A percentile compares a stretch with the other conserved stretches of the same genome.
Evolutionary conservation across 2,329 filamentous ascomycete genomes (phyloP).

Genomic region (Xylariaceae sp.): DNA sequence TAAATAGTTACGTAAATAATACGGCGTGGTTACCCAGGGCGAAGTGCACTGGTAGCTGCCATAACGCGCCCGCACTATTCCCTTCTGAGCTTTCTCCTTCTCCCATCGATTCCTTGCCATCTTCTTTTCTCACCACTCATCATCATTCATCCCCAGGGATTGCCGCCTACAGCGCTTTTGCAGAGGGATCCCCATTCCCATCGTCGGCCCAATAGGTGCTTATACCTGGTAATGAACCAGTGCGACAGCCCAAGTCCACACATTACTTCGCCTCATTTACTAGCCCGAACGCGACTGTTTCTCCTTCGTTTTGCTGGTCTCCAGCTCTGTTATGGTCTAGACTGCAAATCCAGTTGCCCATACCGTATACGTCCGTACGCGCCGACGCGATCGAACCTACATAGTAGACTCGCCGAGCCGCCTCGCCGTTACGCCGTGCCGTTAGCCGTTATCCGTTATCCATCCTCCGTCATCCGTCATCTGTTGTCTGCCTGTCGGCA

Average conservation of each 20-base stretch:
- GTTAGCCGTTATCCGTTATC: too few species aligned
- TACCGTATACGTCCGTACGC: too few species aligned
- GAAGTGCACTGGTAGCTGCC: too few species aligned
- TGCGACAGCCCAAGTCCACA: background rate
- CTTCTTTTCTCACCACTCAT: conserved; percentile 15
- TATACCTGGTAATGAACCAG: background rate
- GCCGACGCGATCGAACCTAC: background rate
- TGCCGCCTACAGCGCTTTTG: background rate
- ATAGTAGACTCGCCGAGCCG: too few species aligned
- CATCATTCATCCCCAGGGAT: conserved; percentile 1
- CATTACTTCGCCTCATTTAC: background rate
- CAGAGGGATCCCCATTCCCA: background rate
- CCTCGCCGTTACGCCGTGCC: background rate
- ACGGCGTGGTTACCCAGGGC: too few species aligned
- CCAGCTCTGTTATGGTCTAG: background rate
- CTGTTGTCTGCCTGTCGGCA: background rate
- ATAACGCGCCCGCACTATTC: too few species aligned
- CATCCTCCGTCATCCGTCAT: background rate
- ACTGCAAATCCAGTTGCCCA: background rate
- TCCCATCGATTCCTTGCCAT: conserved; percentile 15
- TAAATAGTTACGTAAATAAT: too few species aligned
- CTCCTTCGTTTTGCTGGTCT: background rate
- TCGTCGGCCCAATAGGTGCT: conserved; percentile 5
- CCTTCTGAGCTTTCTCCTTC: conserved; percentile 7
- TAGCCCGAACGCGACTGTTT: background rate